Conservation (phyloP, 2,329 filamentous ascomycete genomes). For the Penicillium sp. region DNA sequence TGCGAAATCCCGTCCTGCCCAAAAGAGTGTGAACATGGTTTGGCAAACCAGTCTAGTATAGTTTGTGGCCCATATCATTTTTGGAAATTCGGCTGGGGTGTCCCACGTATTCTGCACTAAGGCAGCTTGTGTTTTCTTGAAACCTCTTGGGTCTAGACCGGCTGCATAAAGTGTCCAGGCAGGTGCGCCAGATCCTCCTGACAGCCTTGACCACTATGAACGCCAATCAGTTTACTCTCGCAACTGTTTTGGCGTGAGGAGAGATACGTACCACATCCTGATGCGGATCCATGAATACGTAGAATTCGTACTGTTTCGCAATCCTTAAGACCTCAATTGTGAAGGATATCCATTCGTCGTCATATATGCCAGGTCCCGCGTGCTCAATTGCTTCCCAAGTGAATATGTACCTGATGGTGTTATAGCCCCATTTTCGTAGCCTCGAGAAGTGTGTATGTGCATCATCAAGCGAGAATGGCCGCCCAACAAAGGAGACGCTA, state of each 20-base stretch:
- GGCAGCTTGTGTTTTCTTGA: constrained; percentile 85
- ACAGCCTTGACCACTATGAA: constrained; percentile 84
- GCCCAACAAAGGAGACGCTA: constrained; percentile 82
- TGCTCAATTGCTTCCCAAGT: constrained; percentile 99
- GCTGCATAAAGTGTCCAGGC: constrained; percentile 98
- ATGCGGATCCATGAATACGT: constrained; percentile 97
- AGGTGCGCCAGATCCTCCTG: constrained; percentile 91
- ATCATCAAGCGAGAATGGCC: constrained; percentile 82
- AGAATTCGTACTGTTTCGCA: constrained; percentile 90
- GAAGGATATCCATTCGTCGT: constrained; percentile 90
- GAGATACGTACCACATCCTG: constrained; percentile 80
- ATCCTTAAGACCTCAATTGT: constrained; percentile 83
- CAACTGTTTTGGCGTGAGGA: not conserved
- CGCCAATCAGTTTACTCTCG: constrained; percentile 29
- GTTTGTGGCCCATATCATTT: constrained; percentile 99
- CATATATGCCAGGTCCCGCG: constrained; percentile 85
- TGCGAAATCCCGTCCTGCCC: constrained; percentile 86
- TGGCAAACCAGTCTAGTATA: constrained; percentile 86
- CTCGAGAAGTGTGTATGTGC: constrained; percentile 85
- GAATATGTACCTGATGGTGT: constrained; percentile 94
- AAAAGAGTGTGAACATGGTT: constrained; percentile 94
- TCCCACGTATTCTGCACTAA: constrained; percentile 94
- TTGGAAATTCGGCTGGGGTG: constrained; percentile 83
- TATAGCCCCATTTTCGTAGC: constrained; percentile 89
- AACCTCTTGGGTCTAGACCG: constrained; percentile 84